phyloP scores from a whole-genome alignment of 2,329 filamentous ascomycete species.

The Fusarium kyushuense region DNA sequence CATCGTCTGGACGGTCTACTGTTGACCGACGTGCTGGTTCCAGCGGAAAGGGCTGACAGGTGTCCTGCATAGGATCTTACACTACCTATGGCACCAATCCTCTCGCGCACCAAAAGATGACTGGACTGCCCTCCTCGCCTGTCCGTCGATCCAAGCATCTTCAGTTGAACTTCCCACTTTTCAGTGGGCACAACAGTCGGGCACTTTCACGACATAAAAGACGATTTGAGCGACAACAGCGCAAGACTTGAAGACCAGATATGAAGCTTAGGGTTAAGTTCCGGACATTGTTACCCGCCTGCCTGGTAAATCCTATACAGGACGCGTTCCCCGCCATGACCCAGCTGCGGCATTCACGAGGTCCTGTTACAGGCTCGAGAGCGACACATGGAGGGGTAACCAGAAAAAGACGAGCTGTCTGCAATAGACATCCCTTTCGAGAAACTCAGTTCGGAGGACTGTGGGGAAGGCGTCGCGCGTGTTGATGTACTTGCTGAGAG shows the following conservation, averaged over 20 bases:
- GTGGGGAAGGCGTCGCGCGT: conserved; percentile 81
- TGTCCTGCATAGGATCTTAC: conserved; percentile 81
- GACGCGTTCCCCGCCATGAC: conserved; percentile 51
- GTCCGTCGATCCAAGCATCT: conserved; percentile 58
- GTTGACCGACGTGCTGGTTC: conserved; percentile 67
- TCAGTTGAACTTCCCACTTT: conserved; percentile 59
- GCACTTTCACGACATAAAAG: conserved; percentile 67
- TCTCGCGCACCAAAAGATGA: conserved; percentile 67
- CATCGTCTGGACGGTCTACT: conserved; percentile 55
- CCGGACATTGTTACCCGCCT: conserved; percentile 74
- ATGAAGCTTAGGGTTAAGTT: conserved; percentile 91
- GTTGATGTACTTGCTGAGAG: conserved; percentile 36
- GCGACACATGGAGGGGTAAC: conserved; percentile 64
- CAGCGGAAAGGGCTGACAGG: conserved; percentile 80
- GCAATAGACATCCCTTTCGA: conserved; percentile 72
- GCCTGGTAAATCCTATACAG: conserved; percentile 55
- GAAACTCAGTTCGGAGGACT: conserved; percentile 85
- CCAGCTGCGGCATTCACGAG: conserved; percentile 62
- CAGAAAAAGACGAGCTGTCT: conserved; percentile 56
- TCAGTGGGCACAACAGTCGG: conserved; percentile 58
- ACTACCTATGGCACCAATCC: conserved; percentile 78
- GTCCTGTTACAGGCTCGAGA: conserved; percentile 72
- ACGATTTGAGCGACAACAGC: conserved; percentile 75
- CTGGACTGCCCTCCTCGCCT: conserved; percentile 67
- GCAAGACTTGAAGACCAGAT: conserved; percentile 79